phyloP scores from a whole-genome alignment of 2,329 filamentous ascomycete genomes.

The Ceratocystis huliohia region DNA sequence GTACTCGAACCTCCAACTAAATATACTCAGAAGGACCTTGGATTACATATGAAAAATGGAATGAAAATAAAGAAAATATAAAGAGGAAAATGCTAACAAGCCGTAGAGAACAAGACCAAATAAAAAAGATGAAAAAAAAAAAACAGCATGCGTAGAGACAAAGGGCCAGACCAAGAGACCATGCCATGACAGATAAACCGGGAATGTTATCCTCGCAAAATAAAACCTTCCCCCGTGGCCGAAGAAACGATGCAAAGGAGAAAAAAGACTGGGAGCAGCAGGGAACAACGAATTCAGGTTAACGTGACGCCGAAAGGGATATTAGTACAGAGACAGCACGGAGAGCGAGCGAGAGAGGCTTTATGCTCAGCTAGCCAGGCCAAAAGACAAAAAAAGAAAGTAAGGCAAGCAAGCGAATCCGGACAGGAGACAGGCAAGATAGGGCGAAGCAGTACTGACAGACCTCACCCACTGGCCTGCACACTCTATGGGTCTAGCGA shows the following conservation, averaged over 20 bases:
- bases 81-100: neutral
- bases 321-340: slow-evolving; percentile 5
- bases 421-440: neutral
- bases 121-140: neutral
- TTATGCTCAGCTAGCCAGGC: neutral
- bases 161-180: neutral
- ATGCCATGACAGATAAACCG: too few relatives aligned
- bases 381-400: neutral
- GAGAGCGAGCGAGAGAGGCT: neutral
- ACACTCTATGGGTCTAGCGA: slow-evolving; percentile 22
- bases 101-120: neutral
- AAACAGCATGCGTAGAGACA: neutral
- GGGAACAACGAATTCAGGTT: neutral
- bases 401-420: neutral
- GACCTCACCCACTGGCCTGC: neutral
- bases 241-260: neutral
- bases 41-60: neutral
- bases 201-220: too few relatives aligned
- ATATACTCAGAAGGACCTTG: too few relatives aligned
- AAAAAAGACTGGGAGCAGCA: neutral
- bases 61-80: neutral
- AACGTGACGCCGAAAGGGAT: slow-evolving; percentile 6
- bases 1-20: too few relatives aligned
- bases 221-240: too few relatives aligned
- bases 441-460: neutral